phyloP scores from a whole-genome alignment of 495 filamentous ascomycete genomes.

The Aspergillus carlsbadensis region DNA sequence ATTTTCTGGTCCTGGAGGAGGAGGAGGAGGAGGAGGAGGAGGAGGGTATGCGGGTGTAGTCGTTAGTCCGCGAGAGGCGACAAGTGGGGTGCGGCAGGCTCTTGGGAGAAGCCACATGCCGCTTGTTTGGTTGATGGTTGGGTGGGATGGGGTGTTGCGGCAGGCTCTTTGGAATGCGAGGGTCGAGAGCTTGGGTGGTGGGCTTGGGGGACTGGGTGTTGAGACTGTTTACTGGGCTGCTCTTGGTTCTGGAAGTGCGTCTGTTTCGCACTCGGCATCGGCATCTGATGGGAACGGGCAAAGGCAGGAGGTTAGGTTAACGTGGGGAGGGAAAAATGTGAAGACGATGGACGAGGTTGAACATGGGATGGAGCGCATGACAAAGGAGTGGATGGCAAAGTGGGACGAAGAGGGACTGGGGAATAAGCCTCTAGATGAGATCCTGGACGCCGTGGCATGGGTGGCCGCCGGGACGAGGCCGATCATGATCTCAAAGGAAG shows the following conservation, averaged over 20 bases:
- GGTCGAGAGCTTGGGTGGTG: conserved; percentile 52
- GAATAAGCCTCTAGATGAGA: conserved; percentile 19
- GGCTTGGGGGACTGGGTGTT: conserved; percentile 63
- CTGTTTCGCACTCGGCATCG: too few species aligned
- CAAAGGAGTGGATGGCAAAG: conserved; percentile 32
- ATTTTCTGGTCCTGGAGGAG: too few species aligned
- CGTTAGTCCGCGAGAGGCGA: conserved; percentile 53
- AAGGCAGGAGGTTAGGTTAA: conserved; percentile 46
- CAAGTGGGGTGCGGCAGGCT: conserved; percentile 62
- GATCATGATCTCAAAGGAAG: conserved; percentile 22
- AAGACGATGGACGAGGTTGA: conserved; percentile 41
- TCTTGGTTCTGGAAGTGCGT: not conserved
- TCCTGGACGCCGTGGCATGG: conserved; percentile 36
- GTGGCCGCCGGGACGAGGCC: conserved; percentile 29
- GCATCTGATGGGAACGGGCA: conserved; percentile 12
- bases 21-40: conserved; percentile 20
- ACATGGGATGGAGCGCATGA: conserved; percentile 20
- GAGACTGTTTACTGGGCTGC: conserved; percentile 46
- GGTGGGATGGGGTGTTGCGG: conserved; percentile 34
- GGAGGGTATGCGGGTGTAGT: conserved; percentile 57
- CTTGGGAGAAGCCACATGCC: conserved; percentile 65
- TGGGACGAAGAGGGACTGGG: conserved; percentile 25
- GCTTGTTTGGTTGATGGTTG: conserved; percentile 57
- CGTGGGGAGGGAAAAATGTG: conserved; percentile 56
- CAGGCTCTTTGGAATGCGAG: conserved; percentile 47